Percentiles rank a stretch among this genome's conserved stretches.
Evolutionary conservation across 1,284 basidiomycete species (phyloP).

Genomic region (Sanguinoderma infundibulare): DNA sequence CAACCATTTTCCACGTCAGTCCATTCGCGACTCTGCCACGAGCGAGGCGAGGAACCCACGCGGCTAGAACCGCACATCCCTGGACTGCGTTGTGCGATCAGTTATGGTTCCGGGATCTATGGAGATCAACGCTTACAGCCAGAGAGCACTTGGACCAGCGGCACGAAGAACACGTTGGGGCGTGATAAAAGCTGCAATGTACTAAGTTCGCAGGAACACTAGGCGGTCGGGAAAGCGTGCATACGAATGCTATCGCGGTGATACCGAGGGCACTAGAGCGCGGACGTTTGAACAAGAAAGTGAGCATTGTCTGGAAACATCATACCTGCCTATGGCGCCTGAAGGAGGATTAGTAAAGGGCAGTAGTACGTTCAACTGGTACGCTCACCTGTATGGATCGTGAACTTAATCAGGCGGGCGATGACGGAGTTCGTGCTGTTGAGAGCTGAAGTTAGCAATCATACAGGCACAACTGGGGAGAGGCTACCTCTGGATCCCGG

Average conservation of each 20-base stretch:
- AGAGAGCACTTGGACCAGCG: background rate
- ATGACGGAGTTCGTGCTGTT: background rate
- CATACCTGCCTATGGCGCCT: background rate
- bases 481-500: background rate
- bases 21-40: background rate
- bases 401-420: background rate
- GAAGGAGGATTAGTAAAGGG: background rate
- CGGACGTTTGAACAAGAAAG: no score
- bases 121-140: background rate
- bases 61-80: background rate
- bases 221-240: no score
- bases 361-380: no score
- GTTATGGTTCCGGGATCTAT: no score
- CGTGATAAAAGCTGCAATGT: background rate
- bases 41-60: background rate
- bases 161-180: background rate
- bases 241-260: background rate
- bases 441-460: background rate
- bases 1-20: background rate
- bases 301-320: background rate
- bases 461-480: background rate
- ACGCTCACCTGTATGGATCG: background rate
- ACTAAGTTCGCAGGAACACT: background rate
- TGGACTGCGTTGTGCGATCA: background rate
- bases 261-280: background rate